phyloP scores from a whole-genome alignment of 2,329 filamentous ascomycete genomes.

The Cladosporium halotolerans region DNA sequence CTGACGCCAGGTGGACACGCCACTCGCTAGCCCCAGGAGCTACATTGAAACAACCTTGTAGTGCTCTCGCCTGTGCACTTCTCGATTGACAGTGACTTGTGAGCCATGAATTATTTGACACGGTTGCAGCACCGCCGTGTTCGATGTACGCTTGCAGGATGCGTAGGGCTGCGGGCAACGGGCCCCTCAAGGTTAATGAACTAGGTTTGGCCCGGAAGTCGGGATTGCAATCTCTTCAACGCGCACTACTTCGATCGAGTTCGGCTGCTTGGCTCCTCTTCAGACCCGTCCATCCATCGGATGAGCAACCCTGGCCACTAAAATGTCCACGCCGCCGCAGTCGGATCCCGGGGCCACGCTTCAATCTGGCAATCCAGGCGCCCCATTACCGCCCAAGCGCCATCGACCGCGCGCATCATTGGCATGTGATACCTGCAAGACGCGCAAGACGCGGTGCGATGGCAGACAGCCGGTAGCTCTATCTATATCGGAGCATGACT shows the following conservation, averaged over 20 bases:
- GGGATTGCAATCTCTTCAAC: conserved; percentile 6
- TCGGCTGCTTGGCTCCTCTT: conserved; percentile 5
- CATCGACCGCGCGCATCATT: conserved; percentile 11
- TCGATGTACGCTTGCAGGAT: too few species aligned
- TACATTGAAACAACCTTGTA: too few species aligned
- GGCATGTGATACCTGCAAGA: conserved; percentile 26
- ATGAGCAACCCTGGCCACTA: not conserved
- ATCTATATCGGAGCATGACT: conserved; percentile 8
- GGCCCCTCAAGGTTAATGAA: too few species aligned
- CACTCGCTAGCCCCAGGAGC: too few species aligned
- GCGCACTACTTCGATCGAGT: not conserved
- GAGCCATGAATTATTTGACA: too few species aligned
- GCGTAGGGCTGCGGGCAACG: too few species aligned
- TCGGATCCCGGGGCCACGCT: not conserved
- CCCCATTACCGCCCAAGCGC: conserved; percentile 2
- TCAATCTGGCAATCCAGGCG: not conserved
- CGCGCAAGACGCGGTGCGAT: conserved; percentile 23
- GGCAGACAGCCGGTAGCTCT: conserved; percentile 19
- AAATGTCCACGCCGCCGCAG: not conserved
- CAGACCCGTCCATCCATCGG: conserved; percentile 2
- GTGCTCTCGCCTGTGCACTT: too few species aligned
- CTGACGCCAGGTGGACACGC: too few species aligned
- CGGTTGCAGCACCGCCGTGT: too few species aligned
- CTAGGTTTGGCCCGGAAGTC: conserved; percentile 9
- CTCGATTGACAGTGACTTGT: too few species aligned